Conservation (phyloP, 768 basidiomycete genomes). For the Exidia glandulosa region DNA sequence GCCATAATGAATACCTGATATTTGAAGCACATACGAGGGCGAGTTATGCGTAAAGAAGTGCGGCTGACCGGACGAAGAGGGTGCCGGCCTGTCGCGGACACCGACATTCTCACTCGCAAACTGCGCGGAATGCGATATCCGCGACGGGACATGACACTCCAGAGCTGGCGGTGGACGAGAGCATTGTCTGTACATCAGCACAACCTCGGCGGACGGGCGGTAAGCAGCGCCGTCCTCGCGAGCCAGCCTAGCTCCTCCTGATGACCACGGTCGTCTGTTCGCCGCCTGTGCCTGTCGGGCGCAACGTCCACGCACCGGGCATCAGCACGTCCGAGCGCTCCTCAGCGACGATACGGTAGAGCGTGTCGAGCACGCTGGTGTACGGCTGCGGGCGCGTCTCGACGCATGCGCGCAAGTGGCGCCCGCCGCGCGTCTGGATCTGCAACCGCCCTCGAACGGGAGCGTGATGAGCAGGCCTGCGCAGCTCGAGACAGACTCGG, state of each 20-base stretch:
- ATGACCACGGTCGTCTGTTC: slow-evolving; percentile 22
- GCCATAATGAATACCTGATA: too few species aligned
- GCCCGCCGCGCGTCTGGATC: slow-evolving; percentile 70
- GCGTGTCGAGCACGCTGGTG: slow-evolving; percentile 80
- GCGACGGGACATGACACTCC: too few species aligned
- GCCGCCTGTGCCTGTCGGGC: slow-evolving; percentile 17
- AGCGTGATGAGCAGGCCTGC: slow-evolving; percentile 68
- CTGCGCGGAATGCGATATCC: too few species aligned
- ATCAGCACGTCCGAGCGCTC: slow-evolving; percentile 81
- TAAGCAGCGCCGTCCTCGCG: slow-evolving; percentile 55
- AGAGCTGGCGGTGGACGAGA: too few species aligned
- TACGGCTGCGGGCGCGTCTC: slow-evolving; percentile 83
- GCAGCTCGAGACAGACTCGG: slow-evolving; percentile 65
- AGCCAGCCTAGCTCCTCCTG: slow-evolving; percentile 43
- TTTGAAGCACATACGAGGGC: too few species aligned
- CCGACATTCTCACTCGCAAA: too few species aligned
- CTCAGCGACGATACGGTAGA: slow-evolving; percentile 91
- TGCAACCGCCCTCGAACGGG: slow-evolving; percentile 88
- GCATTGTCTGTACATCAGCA: too few species aligned
- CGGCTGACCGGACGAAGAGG: too few species aligned
- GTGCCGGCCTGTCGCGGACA: too few species aligned
- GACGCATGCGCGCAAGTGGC: slow-evolving; percentile 68
- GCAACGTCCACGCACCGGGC: slow-evolving; percentile 12
- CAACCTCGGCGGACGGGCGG: too few species aligned
- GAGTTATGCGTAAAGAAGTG: too few species aligned